phyloP scores from a whole-genome alignment of 306 rosid species.

The Dalbergia oliveri region DNA sequence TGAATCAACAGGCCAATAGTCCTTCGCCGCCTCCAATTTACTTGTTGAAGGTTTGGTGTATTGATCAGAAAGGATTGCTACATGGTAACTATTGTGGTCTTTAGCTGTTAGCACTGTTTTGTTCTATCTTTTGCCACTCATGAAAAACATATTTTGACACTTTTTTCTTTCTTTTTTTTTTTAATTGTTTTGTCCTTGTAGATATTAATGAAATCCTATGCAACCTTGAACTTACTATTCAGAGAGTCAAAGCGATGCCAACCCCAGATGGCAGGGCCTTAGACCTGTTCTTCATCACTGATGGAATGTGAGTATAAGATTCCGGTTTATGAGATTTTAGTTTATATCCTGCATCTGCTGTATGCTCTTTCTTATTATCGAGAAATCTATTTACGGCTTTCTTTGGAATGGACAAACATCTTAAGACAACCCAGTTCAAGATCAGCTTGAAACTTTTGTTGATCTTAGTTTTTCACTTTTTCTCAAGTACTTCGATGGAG shows the following conservation, averaged over 20 bases:
- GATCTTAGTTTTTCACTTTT: neutral
- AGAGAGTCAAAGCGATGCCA: constrained; percentile 88
- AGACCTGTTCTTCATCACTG: constrained; percentile 82
- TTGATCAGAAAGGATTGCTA: constrained; percentile 74
- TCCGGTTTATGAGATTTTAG: constrained; percentile 35
- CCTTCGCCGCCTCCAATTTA: constrained; percentile 65
- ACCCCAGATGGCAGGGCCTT: constrained; percentile 91
- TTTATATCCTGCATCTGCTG: constrained; percentile 30
- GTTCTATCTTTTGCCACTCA: constrained; percentile 4
- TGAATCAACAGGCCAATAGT: constrained; percentile 48
- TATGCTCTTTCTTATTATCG: constrained; percentile 18
- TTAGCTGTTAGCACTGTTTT: neutral
- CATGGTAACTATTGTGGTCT: constrained; percentile 59
- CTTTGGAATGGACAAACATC: neutral
- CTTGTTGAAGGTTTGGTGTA: constrained; percentile 72
- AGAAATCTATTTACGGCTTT: neutral
- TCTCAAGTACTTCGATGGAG: neutral
- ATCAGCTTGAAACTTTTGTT: neutral
- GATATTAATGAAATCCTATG: constrained; percentile 81
- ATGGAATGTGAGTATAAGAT: constrained; percentile 70
- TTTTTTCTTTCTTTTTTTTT: neutral
- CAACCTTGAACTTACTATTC: constrained; percentile 80
- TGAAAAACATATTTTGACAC: constrained; percentile 36
- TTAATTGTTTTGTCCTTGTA: constrained; percentile 15
- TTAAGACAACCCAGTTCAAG: neutral